phyloP scores from a whole-genome alignment of 768 basidiomycete species.

The Cytidiella melzeri region DNA sequence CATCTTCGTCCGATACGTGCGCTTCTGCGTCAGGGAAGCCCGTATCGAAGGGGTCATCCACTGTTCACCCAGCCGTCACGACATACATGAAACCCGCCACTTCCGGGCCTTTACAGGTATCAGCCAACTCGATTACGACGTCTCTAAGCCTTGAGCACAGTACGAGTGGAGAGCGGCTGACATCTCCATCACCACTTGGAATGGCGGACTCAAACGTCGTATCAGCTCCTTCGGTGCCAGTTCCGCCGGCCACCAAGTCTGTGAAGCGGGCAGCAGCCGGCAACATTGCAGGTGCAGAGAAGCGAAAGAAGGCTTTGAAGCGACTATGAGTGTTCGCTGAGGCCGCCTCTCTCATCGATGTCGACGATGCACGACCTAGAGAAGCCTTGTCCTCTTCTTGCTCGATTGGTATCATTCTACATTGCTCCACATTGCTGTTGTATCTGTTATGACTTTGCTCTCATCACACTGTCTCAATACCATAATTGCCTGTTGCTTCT shows the following conservation, averaged over 20 bases:
- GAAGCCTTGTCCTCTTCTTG: background rate
- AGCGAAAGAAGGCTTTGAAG: conserved; percentile 86
- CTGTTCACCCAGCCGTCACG: conserved; percentile 20
- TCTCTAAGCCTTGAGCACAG: background rate
- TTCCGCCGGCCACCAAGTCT: conserved; percentile 43
- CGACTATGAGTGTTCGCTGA: conserved; percentile 40
- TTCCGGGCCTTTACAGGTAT: conserved; percentile 30
- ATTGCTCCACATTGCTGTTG: background rate
- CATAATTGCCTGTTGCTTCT: too few relatives aligned
- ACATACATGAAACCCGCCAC: conserved; percentile 25
- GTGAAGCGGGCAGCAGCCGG: conserved; percentile 61
- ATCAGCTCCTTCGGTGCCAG: conserved; percentile 23
- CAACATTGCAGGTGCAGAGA: conserved; percentile 55
- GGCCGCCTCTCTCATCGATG: background rate
- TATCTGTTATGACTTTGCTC: background rate
- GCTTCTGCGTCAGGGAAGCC: conserved; percentile 19
- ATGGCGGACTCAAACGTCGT: conserved; percentile 66
- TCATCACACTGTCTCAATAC: background rate
- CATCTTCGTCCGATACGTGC: conserved; percentile 65
- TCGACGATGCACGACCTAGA: background rate
- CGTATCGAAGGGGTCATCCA: conserved; percentile 2
- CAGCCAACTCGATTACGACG: conserved; percentile 29
- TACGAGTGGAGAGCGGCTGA: conserved; percentile 51
- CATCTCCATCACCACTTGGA: conserved; percentile 63
- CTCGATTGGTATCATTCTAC: background rate